phyloP scores from a whole-genome alignment of 1,139 yeast species.

The Arxiozyma slooffiae region DNA sequence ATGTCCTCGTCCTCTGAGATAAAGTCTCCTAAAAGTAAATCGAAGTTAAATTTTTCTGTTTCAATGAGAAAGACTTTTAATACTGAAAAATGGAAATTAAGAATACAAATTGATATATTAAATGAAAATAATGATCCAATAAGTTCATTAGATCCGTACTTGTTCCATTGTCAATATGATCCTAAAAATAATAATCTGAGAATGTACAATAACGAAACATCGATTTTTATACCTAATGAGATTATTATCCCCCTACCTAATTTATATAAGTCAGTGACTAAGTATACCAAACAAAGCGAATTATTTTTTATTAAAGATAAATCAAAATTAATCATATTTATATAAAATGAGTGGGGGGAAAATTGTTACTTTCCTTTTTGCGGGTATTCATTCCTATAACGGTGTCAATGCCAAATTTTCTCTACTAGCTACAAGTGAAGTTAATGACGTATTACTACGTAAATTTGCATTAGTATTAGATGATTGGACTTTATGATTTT shows the following conservation, averaged over 20 bases:
- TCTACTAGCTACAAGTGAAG: conserved; percentile 9
- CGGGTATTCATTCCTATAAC: conserved; percentile 1
- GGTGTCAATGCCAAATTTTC: conserved; percentile 14
- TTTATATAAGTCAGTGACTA: conserved; percentile 7
- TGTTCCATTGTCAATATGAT: conserved; percentile 13
- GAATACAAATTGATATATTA: conserved; percentile 17
- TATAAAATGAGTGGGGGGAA: conserved; percentile 9
- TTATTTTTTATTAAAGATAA: conserved; percentile 17
- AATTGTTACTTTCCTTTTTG: too few species aligned
- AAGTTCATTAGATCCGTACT: not conserved
- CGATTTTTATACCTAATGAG: conserved; percentile 9
- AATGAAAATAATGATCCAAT: conserved; percentile 1
- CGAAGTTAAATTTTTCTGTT: conserved; percentile 15
- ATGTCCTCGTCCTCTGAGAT: not conserved
- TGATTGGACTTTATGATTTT: not conserved
- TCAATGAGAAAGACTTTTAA: conserved; percentile 19
- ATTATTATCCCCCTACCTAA: conserved; percentile 23
- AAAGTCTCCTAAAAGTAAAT: conserved; percentile 1
- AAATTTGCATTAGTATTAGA: not conserved
- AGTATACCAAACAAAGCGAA: conserved; percentile 7
- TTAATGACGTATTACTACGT: not conserved
- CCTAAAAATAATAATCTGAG: conserved; percentile 12
- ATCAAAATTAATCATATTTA: conserved; percentile 15
- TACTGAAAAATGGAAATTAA: conserved; percentile 14
- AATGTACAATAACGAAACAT: conserved; percentile 13